Evolutionary conservation across 1,284 basidiomycete species (phyloP).

Genomic region (Hemileia vastatrix): DNA sequence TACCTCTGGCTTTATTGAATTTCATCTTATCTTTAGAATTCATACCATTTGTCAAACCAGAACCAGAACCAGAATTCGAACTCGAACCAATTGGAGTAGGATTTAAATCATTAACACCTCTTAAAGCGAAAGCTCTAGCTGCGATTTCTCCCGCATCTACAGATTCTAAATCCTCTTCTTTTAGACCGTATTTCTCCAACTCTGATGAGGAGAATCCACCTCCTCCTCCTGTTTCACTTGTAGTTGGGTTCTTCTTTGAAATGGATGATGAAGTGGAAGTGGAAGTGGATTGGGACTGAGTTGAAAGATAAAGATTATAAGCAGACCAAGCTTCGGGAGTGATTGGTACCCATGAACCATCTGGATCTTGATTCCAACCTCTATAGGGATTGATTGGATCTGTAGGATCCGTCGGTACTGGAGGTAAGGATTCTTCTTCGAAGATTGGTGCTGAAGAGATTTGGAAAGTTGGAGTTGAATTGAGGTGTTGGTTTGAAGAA

Average conservation of each 20-base stretch:
- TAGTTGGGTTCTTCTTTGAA: background rate
- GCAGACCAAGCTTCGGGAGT: constrained; percentile 39
- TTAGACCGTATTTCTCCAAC: background rate
- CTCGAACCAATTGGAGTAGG: constrained; percentile 24
- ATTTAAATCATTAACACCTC: constrained; percentile 26
- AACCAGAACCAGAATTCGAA: constrained; percentile 8
- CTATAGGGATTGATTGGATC: constrained; percentile 23
- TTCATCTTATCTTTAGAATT: too few relatives aligned
- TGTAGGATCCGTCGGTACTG: background rate
- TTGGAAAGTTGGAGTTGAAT: constrained; percentile 5
- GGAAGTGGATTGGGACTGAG: background rate
- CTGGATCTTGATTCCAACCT: constrained; percentile 40
- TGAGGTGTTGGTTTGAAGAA: background rate
- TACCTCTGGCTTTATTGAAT: too few relatives aligned
- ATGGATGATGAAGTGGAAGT: background rate
- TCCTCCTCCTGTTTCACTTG: background rate
- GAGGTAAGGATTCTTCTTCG: constrained; percentile 7
- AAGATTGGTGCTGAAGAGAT: constrained; percentile 34
- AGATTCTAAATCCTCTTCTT: constrained; percentile 8
- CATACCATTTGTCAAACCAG: background rate
- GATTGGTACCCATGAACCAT: constrained; percentile 40
- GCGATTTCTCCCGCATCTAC: constrained; percentile 32
- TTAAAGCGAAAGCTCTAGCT: constrained; percentile 23
- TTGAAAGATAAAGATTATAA: constrained; percentile 27
- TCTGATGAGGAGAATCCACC: constrained; percentile 6